Evolutionary conservation across 2,329 filamentous ascomycete genomes (phyloP), one percentile per base, ranked within the genome.

Genomic region (Zymoseptoria crescenta): DNA sequence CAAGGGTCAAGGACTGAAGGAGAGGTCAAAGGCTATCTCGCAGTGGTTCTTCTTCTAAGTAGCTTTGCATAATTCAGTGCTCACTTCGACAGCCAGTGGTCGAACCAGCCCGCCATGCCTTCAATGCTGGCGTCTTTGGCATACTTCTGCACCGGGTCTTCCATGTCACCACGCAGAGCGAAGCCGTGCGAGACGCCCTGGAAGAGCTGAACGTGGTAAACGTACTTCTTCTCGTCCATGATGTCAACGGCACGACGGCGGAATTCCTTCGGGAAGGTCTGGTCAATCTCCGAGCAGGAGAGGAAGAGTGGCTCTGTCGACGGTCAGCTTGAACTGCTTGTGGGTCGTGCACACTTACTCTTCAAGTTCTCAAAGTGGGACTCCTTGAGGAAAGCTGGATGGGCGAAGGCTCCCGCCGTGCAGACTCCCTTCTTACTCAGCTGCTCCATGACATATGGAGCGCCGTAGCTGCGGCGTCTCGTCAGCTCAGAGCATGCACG

Each of bases 381-480:
- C 55, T 81, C 78, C 52, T 78, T 79, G 51, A 82, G 63, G 59
- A 78, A 77, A 0, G 79, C 75, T 1, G 80, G 80, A 61, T 82
- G 79, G 0, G 77, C 80, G 66, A 82, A 79, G 0, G 79, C 80
- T 1, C 80, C 80, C 0, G 71, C 79, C 1, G 69, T 66, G 5
- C 76, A 73, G 0, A 61, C 67, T 13, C 72, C 70, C 5, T 62
- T 64, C 28, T 58, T 53, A 0, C 76, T 74, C 2, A 81, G 68
- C 61, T 76, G 66, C 48, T 63, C 54, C 55, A 57, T 64, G 24
- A 64, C 61, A 60, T 77, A 81, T 6, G 78, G 78, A 0, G 72
- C 73, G 1, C 73, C 73, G 51, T 71, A 74, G 62, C 35, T 41
- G 35, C 16, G 35, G 16, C 6, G 35, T 41, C 24, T 24, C 10